Conservation (phyloP, 257 asterid genomes). For the Nicotiana attenuata region DNA sequence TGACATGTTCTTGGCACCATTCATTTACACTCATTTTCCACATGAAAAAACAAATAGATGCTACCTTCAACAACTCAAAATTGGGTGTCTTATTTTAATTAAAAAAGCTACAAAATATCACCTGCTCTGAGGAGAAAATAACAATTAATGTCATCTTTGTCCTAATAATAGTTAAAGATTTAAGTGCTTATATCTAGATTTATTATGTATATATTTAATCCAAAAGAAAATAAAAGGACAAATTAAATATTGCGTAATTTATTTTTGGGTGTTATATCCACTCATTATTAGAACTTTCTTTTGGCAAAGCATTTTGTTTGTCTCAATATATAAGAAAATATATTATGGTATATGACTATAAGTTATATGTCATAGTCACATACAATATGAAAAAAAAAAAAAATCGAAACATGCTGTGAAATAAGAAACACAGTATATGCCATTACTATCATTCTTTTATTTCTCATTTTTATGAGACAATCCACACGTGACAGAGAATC, state of each 20-base stretch:
- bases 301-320: not conserved
- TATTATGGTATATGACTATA: not conserved
- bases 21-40: not conserved
- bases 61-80: not conserved
- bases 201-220: too few species aligned
- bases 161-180: too few species aligned
- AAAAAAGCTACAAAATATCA: too few species aligned
- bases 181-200: too few species aligned
- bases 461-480: too few species aligned
- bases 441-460: not conserved
- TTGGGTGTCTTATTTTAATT: too few species aligned
- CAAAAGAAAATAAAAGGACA: too few species aligned
- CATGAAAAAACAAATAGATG: not conserved
- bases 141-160: too few species aligned
- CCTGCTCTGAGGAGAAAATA: too few species aligned
- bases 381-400: not conserved
- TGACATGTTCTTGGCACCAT: not conserved
- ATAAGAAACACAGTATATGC: not conserved
- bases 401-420: not conserved
- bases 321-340: not conserved
- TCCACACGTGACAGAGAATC: too few species aligned
- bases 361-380: not conserved
- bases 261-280: not conserved
- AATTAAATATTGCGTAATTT: too few species aligned
- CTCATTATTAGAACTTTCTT: not conserved